These are phyloP conservation scores for Eutypella sp. DNA, from an alignment of 2,329 filamentous ascomycete species.

Conservation along the genomic window DNA sequence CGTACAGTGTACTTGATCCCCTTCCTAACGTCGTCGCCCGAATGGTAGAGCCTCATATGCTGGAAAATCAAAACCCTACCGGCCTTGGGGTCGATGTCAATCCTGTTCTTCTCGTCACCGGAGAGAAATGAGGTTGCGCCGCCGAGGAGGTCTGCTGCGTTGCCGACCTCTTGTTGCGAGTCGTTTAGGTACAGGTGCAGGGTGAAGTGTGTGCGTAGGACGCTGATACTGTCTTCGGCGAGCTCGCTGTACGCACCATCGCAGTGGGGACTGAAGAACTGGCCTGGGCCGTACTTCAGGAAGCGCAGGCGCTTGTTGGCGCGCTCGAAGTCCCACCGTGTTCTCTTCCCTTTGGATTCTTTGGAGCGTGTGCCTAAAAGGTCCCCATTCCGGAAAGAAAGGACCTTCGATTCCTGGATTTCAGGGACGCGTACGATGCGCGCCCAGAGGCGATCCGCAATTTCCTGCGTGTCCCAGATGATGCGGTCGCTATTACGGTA, in stretches of 20 bases:
- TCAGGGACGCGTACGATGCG: slow-evolving; percentile 45
- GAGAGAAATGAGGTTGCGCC: slow-evolving; percentile 54
- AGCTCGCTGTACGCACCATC: slow-evolving; percentile 58
- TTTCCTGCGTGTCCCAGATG: slow-evolving; percentile 62
- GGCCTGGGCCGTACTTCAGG: slow-evolving; percentile 64
- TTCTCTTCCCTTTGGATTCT: slow-evolving; percentile 6
- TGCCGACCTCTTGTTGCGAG: slow-evolving; percentile 36
- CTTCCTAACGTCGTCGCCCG: slow-evolving; percentile 45
- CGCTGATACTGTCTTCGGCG: slow-evolving; percentile 35
- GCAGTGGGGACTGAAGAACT: slow-evolving; percentile 70
- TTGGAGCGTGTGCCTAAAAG: slow-evolving; percentile 29
- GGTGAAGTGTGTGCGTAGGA: slow-evolving; percentile 45
- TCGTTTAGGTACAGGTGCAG: slow-evolving; percentile 53
- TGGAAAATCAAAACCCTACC: slow-evolving; percentile 59
- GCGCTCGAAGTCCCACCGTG: slow-evolving; percentile 39
- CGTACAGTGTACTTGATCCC: slow-evolving; percentile 55
- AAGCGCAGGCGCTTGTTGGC: slow-evolving; percentile 74
- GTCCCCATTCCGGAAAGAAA: slow-evolving; percentile 25
- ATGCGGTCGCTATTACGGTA: slow-evolving; percentile 70
- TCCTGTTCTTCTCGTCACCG: slow-evolving; percentile 31
- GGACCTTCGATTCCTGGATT: slow-evolving; percentile 36
- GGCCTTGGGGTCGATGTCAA: slow-evolving; percentile 51
- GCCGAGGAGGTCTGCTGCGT: slow-evolving; percentile 35
- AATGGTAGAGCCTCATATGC: slow-evolving; percentile 46
- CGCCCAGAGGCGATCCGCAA: slow-evolving; percentile 60